Evolutionary conservation across 73 alveolate species (phyloP), one percentile per base, ranked within the genome.

Genomic region (Breviolum minutum): DNA sequence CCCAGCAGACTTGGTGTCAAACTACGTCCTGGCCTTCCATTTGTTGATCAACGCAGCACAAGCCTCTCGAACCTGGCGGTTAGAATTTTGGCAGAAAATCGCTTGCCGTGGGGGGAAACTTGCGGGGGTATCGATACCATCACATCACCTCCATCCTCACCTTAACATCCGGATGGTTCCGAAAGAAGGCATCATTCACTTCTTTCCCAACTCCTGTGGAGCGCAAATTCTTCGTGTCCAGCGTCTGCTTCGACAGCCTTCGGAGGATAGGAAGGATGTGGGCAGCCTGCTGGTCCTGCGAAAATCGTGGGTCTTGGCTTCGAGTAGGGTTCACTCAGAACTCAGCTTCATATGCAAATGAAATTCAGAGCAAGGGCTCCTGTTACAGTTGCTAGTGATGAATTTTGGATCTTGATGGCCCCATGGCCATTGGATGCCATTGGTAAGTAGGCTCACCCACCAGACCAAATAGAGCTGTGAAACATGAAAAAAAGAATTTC

Each of bases 131-230:
- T 68, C 2, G n/a, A 4, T 68, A 14, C 4, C n/a, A 68, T 4
- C 24, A 10, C 61, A 9, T 5, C 82, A 77, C 87, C 48, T 29
- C 29, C 6, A 13, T 64, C 69, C 16, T 10, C 64, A 61, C 96
- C 96, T 89, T 48, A 54, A 12, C 62, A n/a, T 89, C 96, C 0
- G 61, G 29, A 69, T 89, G 85, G 86, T 69, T 89, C 10, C 63
- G 30, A 60, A 89, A 89, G 96, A 68, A 89, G 60, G 27, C 60
- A 69, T 89, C 87, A 71, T 89, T 89, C 73, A 54, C 96, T 54
- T 89, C 96, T 86, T 89, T 64, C 96, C 32, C 54, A 62, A 19
- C 26, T 40, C 96, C 96, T 11, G 96, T 89, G 9, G 86, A 24
- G 32, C 85, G 96, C 17, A 89, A 73, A 54, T 12, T 24, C 61